These are phyloP conservation scores for Mortierella antarctica DNA, from an alignment of 192 early-diverging fungal species.

Conservation along the genomic window DNA sequence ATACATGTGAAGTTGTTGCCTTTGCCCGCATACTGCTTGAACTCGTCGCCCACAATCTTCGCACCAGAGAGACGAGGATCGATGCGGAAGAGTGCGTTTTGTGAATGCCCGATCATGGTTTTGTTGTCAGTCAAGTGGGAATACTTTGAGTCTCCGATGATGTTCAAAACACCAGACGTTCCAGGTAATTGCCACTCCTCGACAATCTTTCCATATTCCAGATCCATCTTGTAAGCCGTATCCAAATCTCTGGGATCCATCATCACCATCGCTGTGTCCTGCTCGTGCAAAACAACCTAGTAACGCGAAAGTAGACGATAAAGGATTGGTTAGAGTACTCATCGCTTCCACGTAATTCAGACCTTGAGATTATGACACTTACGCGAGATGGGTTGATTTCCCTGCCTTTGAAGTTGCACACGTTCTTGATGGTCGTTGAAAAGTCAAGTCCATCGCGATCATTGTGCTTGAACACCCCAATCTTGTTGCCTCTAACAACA, in stretches of 20 bases:
- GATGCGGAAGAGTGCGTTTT: slow-evolving; percentile 86
- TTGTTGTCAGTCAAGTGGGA: slow-evolving; percentile 78
- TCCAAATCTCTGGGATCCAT: slow-evolving; percentile 76
- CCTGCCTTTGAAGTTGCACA: slow-evolving; percentile 68
- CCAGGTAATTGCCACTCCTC: slow-evolving; percentile 94
- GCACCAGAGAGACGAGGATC: slow-evolving; percentile 84
- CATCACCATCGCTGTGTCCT: slow-evolving; percentile 84
- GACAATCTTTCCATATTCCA: slow-evolving; percentile 91
- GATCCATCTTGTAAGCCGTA: slow-evolving; percentile 89
- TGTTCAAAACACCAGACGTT: slow-evolving; percentile 68
- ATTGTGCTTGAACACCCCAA: slow-evolving; percentile 89
- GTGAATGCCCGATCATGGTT: slow-evolving; percentile 85
- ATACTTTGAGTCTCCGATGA: slow-evolving; percentile 83
- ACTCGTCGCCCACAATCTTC: slow-evolving; percentile 77
- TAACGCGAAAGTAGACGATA: not conserved
- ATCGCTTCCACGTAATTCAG: too few relatives aligned
- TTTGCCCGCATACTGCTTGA: slow-evolving; percentile 72
- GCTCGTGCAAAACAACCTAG: slow-evolving; percentile 87
- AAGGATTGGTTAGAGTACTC: not conserved
- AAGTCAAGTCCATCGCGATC: slow-evolving; percentile 80
- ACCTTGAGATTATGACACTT: slow-evolving; percentile 1
- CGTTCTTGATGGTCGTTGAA: slow-evolving; percentile 81
- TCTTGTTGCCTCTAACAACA: slow-evolving; percentile 88
- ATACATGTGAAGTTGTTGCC: slow-evolving; percentile 78
- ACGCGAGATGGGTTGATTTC: slow-evolving; percentile 73